Evolutionary conservation across 2,329 filamentous ascomycete genomes (phyloP).

Genomic region (Trichophyton simii): DNA sequence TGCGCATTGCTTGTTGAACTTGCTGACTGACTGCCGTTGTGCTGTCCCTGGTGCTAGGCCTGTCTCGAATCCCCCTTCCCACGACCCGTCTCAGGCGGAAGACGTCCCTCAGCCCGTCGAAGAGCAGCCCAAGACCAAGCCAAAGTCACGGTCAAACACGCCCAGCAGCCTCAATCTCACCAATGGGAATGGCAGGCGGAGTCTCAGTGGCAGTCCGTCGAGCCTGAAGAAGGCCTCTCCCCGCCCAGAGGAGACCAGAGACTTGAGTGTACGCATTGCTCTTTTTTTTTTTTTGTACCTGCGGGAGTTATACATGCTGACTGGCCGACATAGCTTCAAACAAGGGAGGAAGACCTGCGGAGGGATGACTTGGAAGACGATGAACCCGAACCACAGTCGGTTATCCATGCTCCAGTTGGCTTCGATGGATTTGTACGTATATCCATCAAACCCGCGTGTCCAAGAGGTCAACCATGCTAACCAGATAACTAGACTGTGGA

Average conservation of each 20-base stretch:
- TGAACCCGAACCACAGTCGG: conserved; percentile 60
- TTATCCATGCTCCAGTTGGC: conserved; percentile 78
- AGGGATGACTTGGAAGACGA: conserved; percentile 41
- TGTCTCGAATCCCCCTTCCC: neutral
- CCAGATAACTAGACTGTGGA: conserved; percentile 8
- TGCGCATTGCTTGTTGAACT: neutral
- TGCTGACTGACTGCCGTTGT: neutral
- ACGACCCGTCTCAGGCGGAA: conserved; percentile 1
- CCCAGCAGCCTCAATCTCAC: conserved; percentile 2
- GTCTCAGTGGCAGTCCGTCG: neutral
- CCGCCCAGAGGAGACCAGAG: neutral
- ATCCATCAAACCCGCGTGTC: neutral
- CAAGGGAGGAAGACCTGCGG: conserved; percentile 13
- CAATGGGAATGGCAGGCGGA: neutral
- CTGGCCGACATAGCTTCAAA: conserved; percentile 21
- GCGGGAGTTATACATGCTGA: conserved; percentile 2
- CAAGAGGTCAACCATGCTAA: neutral
- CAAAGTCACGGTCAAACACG: neutral
- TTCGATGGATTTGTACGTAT: conserved; percentile 61
- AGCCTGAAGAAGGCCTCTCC: neutral
- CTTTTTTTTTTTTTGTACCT: neutral
- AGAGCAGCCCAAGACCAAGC: neutral
- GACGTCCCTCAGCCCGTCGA: neutral
- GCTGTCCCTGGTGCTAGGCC: neutral
- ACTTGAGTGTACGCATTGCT: neutral